These are phyloP conservation scores for Candida insectalens DNA, from an alignment of 805 yeast species.

Conservation along the genomic window DNA sequence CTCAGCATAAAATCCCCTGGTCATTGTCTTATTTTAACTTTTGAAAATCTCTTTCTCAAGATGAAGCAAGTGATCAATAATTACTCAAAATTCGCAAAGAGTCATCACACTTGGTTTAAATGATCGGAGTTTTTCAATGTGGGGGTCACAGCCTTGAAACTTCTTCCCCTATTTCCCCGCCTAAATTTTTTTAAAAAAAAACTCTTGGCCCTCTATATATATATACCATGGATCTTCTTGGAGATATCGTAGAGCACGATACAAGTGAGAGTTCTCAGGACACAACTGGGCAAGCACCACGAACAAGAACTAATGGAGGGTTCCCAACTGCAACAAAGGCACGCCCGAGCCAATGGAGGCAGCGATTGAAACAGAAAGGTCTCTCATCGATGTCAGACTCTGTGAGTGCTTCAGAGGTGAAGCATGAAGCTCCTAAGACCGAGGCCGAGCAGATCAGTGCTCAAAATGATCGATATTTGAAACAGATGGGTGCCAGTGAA, in stretches of 20 bases:
- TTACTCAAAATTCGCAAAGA: no score
- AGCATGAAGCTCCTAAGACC: neutral
- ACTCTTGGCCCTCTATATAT: neutral
- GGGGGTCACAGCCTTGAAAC: no score
- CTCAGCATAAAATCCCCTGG: constrained; percentile 17
- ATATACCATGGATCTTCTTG: constrained; percentile 51
- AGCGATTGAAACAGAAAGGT: constrained; percentile 29
- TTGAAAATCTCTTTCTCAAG: no score
- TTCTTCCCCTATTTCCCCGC: neutral
- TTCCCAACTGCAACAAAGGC: constrained; percentile 26
- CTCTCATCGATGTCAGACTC: constrained; percentile 18
- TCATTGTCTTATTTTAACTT: no score
- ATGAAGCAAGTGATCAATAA: no score
- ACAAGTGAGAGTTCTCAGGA: no score
- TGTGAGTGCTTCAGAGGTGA: constrained; percentile 4
- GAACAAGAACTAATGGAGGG: constrained; percentile 19
- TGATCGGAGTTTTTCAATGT: no score
- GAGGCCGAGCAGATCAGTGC: constrained; percentile 70
- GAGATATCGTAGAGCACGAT: constrained; percentile 65
- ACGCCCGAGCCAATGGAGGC: constrained; percentile 41
- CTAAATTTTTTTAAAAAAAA: neutral
- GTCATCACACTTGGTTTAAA: no score
- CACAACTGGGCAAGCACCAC: constrained; percentile 19
- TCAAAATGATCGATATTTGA: constrained; percentile 59
- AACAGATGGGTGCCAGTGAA: constrained; percentile 57